A percentile compares a stretch with the other conserved stretches of the same genome.
phyloP scores from a whole-genome alignment of 2,329 filamentous ascomycete genomes.

The Pseudopithomyces chartarum region DNA sequence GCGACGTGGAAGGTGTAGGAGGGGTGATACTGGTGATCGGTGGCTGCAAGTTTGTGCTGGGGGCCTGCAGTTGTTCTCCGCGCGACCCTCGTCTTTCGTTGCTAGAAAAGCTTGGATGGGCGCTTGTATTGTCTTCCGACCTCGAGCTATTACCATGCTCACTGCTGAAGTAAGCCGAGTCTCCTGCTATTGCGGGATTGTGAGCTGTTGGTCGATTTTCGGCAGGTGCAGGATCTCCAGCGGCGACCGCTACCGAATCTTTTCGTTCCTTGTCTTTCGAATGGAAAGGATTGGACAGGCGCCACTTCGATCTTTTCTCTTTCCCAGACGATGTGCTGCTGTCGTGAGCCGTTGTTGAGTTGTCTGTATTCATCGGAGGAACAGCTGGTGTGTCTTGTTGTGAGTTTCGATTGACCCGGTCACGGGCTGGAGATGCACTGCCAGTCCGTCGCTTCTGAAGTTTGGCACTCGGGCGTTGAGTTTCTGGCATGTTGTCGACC shows the following conservation, averaged over 20 bases:
- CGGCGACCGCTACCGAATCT: constrained; percentile 10
- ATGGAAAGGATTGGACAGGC: constrained; percentile 43
- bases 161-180: constrained; percentile 42
- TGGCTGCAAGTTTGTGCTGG: constrained; percentile 17
- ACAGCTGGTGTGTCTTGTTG: constrained; percentile 10
- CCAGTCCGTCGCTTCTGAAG: not conserved
- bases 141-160: constrained; percentile 29
- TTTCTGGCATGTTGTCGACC: not conserved
- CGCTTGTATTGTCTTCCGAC: constrained; percentile 28
- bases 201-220: constrained; percentile 14
- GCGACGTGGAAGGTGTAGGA: constrained; percentile 25
- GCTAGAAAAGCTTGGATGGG: constrained; percentile 38
- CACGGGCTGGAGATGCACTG: constrained; percentile 1
- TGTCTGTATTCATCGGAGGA: constrained; percentile 19
- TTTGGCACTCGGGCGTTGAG: not conserved
- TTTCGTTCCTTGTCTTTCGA: constrained; percentile 40
- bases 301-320: constrained; percentile 44
- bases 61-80: constrained; percentile 30
- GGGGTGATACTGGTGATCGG: constrained; percentile 27
- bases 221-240: not conserved
- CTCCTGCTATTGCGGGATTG: constrained; percentile 23
- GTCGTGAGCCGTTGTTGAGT: constrained; percentile 16
- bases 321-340: constrained; percentile 30
- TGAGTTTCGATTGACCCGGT: not conserved
- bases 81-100: constrained; percentile 30